Conservation (phyloP, 2,329 filamentous ascomycete species). For the Aspergillus brunneoviolaceus region DNA sequence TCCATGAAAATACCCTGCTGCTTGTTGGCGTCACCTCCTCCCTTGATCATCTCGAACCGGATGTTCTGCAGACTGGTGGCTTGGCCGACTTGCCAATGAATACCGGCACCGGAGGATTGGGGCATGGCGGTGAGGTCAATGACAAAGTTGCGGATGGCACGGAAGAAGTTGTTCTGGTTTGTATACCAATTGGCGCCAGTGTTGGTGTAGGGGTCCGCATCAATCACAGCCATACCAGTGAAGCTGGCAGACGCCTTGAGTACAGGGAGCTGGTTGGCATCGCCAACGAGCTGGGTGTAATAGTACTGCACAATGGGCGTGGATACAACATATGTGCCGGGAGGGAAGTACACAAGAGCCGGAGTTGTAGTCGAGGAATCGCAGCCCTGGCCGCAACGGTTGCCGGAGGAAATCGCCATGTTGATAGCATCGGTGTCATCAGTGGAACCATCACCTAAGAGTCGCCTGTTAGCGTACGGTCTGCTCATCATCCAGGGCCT, state of each 20-base stretch:
- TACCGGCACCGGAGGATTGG: conserved; percentile 62
- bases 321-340: conserved; percentile 81
- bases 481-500: background rate
- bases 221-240: conserved; percentile 81
- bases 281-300: conserved; percentile 90
- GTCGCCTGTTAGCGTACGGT: conserved; percentile 29
- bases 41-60: conserved; percentile 73
- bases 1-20: conserved; percentile 83
- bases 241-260: conserved; percentile 74
- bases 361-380: conserved; percentile 81
- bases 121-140: conserved; percentile 72
- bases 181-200: conserved; percentile 71
- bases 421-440: conserved; percentile 93
- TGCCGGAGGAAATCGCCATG: conserved; percentile 71
- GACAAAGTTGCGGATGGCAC: conserved; percentile 77
- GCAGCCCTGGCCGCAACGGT: conserved; percentile 76
- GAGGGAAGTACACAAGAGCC: conserved; percentile 86
- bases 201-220: conserved; percentile 77
- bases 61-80: conserved; percentile 80
- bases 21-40: conserved; percentile 62
- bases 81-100: conserved; percentile 86
- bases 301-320: conserved; percentile 80
- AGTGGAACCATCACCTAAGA: conserved; percentile 60
- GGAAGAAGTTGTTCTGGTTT: conserved; percentile 82
- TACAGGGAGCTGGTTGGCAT: conserved; percentile 68